These are phyloP conservation scores for Coniella vitis DNA, from an alignment of 2,329 filamentous ascomycete species.

Conservation along the genomic window DNA sequence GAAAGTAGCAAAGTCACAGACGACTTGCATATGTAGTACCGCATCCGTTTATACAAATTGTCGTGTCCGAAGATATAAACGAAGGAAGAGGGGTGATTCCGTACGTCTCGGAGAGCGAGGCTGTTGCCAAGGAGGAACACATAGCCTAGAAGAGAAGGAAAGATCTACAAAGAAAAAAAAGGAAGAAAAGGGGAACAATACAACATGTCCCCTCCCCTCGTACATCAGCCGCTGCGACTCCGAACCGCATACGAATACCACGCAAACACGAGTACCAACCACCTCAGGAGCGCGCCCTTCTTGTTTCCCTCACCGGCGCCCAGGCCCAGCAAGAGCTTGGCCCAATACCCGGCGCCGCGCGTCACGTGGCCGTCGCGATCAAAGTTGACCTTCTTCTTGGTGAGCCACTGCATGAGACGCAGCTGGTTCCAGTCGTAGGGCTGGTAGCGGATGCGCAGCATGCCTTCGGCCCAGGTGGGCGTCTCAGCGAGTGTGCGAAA, in stretches of 20 bases:
- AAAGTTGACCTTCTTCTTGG: slow-evolving; percentile 48
- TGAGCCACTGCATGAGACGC: slow-evolving; percentile 36
- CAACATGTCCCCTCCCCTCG: no score
- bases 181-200: no score
- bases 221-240: no score
- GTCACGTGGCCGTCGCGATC: slow-evolving; percentile 51
- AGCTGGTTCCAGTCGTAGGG: slow-evolving; percentile 47
- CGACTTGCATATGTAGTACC: no score
- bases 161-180: no score
- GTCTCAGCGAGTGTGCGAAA: slow-evolving; percentile 49
- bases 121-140: no score
- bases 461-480: slow-evolving; percentile 58
- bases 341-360: slow-evolving; percentile 48
- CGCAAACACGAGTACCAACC: slow-evolving; percentile 35
- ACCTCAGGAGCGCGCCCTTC: slow-evolving; percentile 46
- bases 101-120: neutral
- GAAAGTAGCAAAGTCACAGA: no score
- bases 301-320: slow-evolving; percentile 42
- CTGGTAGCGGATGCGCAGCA: slow-evolving; percentile 63
- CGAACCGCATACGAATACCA: slow-evolving; percentile 11
- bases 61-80: no score
- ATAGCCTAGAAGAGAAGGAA: no score
- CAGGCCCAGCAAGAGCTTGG: slow-evolving; percentile 42
- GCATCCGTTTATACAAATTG: no score
- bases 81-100: neutral